Percentiles rank a stretch among this genome's conserved stretches.
These are phyloP conservation scores for Agrocybe chaxingu DNA, from an alignment of 768 basidiomycete genomes.

Conservation along the genomic window DNA sequence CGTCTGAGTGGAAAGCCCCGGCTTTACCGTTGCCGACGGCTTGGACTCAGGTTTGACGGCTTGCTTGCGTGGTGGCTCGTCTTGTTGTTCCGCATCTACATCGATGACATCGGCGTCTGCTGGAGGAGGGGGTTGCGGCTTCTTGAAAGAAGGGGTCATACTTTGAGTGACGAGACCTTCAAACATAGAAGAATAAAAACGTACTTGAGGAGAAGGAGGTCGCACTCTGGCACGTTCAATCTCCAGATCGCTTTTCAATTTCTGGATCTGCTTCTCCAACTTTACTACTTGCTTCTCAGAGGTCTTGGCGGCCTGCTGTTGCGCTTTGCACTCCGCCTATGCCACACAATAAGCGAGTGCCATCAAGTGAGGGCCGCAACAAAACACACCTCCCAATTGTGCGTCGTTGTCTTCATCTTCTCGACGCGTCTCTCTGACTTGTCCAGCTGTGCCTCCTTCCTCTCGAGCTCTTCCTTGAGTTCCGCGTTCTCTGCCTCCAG, in stretches of 20 bases:
- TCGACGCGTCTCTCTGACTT: conserved; percentile 38
- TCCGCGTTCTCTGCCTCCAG: conserved; percentile 54
- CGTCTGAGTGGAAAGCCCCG: conserved; percentile 8
- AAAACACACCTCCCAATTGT: conserved; percentile 43
- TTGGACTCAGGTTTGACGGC: conserved; percentile 4
- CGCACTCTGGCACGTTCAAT: conserved; percentile 31
- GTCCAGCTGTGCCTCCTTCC: conserved; percentile 35
- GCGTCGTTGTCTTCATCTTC: conserved; percentile 37
- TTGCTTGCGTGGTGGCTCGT: conserved; percentile 3
- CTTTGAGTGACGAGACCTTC: not conserved
- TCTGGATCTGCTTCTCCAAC: conserved; percentile 39
- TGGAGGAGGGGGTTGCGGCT: not conserved
- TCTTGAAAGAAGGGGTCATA: conserved; percentile 9
- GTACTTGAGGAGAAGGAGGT: conserved; percentile 22
- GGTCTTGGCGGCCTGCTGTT: conserved; percentile 33
- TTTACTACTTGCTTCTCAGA: conserved; percentile 30
- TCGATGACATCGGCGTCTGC: not conserved
- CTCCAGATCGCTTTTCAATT: conserved; percentile 43
- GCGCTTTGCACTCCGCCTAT: conserved; percentile 37
- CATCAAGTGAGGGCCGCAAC: not conserved
- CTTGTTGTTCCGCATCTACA: conserved; percentile 1
- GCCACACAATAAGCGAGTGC: not conserved
- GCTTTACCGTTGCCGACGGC: not conserved
- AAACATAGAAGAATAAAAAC: not conserved
- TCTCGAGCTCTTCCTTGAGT: conserved; percentile 35